Evolutionary conservation across 352 stramenopile genomes (phyloP), one percentile per base, ranked within the genome.

Genomic region (Peronospora destructor): DNA sequence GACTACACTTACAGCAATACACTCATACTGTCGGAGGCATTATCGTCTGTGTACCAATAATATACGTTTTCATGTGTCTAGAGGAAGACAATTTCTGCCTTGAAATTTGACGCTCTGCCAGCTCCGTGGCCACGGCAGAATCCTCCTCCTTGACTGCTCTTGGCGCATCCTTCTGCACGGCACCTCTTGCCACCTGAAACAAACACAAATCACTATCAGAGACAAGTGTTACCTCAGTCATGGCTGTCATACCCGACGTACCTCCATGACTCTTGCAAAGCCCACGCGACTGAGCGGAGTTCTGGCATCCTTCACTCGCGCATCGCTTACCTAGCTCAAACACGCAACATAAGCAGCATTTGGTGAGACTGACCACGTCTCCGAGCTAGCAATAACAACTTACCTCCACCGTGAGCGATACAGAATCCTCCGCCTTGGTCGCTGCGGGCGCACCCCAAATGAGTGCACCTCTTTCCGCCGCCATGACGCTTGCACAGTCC

Each of bases 221-320:
- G 14, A 6, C 29, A 42, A 45, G 23, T 7, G 38, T 10, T 14
- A 16, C 29, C 23, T 12, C 21, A 40, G 21, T 5, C 44, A 8
- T 35, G 11, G 0, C 13, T 28, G 4, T 6, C 6, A 2, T 6
- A 13, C 12, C 28, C 11, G 8, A n/a, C 13, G n/a, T 66, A 88
- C 84, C 84, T 66, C 84, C 84, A 23, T 94, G 84, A 29, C 64
- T 90, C 58, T 94, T 94, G 70, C 84, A 94, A 0, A 91, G 58
- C 29, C 84, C 84, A 16, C 74, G 75, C 17, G 79, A 92, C 47
- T 91, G 81, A 1, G 82, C 80, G 0, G 80, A 88, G 46, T 94
- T 94, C 25, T 77, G 79, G 66, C 83, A 94, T 25, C 61, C 71
- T 49, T 59, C 32, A 14, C 64, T 55, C 6, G 68, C 58, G 32